Evolutionary conservation across 805 yeast species (phyloP), one percentile per base, ranked within the genome.

Genomic region (Cyberlindnera americana): DNA sequence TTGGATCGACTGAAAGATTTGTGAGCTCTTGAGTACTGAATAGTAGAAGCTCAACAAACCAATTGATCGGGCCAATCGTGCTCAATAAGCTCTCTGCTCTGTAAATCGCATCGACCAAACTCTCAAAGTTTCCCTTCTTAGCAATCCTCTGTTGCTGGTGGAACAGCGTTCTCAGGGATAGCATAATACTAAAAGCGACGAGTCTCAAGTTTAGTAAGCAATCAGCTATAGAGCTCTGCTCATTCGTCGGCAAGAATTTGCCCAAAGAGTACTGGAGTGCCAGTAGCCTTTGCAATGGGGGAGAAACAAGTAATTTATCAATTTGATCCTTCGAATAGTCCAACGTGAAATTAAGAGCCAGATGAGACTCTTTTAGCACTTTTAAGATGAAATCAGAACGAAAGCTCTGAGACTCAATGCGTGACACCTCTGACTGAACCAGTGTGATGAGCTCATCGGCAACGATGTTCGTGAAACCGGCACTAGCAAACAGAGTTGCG

Each of bases 31-130:
- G 95, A 39, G 80, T 76, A 29, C 86, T 57, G 46, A 76, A 78
- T 1, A 82, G 77, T 39, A 87, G 69, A 44, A 87, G 76, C 56
- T 89, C 96, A 23, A 87, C 73, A 49, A 86, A 74, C 96, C 97
- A 91, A 52, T 87, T 77, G 8, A 84, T 77, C 28, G 83, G 76
- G 0, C 97, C 97, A n/a, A 86, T 61, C 10, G 80, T 66, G 14
- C 78, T 70, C 50, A 81, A 66, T 4, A 83, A 69, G 45, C 78
- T 69, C 50, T 83, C 89, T 26, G 81, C 81, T 48, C 88, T 67
- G 9, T 72, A 65, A 17, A 73, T 66, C 2, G 79, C 70, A 38
- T 78, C 82, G 43, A 68, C 74, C 33, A 73, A 55, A 24, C 54
- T 49, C 35, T 54, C 75, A 46, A 52, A 53, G 43, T 46, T 49